A percentile compares a stretch with the other conserved stretches of the same genome.
Conservation (phyloP, 345 rosid species). For the Lepidium didymum region DNA sequence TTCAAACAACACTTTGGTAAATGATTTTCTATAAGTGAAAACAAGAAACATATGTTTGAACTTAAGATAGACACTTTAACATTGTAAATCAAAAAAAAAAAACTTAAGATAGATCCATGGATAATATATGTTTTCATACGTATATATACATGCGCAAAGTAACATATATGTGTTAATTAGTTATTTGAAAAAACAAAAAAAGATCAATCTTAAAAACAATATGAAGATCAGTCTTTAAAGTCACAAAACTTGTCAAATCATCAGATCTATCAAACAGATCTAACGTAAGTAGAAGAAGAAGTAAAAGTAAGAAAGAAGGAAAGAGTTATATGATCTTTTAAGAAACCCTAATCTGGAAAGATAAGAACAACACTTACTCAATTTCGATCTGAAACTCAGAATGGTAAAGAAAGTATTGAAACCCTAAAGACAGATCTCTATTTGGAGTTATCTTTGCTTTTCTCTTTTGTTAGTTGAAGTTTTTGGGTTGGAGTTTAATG, state of each 20-base stretch:
- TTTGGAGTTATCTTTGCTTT: neutral
- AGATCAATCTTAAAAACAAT: neutral
- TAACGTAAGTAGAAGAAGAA: neutral
- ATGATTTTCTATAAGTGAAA: neutral
- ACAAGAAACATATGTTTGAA: neutral
- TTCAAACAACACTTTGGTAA: neutral
- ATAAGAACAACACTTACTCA: slow-evolving; percentile 20
- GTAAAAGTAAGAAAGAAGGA: neutral
- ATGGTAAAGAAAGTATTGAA: slow-evolving; percentile 4
- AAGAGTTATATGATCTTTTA: slow-evolving; percentile 1
- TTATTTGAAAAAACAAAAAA: neutral
- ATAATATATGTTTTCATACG: neutral
- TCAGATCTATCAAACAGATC: slow-evolving; percentile 26
- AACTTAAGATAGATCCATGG: neutral
- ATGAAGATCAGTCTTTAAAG: neutral
- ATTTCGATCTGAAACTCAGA: slow-evolving; percentile 6
- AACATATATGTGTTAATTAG: neutral
- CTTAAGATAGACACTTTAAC: no score
- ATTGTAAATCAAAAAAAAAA: no score
- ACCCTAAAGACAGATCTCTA: slow-evolving; percentile 29
- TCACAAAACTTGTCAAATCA: neutral
- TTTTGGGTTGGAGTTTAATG: slow-evolving; percentile 26
- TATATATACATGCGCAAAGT: neutral
- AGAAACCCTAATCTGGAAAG: slow-evolving; percentile 22
- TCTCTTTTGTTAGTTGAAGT: slow-evolving; percentile 18